Evolutionary conservation across 768 basidiomycete species (phyloP), one percentile per base, ranked within the genome.

Genomic region (Pleurotus citrinopileatus): DNA sequence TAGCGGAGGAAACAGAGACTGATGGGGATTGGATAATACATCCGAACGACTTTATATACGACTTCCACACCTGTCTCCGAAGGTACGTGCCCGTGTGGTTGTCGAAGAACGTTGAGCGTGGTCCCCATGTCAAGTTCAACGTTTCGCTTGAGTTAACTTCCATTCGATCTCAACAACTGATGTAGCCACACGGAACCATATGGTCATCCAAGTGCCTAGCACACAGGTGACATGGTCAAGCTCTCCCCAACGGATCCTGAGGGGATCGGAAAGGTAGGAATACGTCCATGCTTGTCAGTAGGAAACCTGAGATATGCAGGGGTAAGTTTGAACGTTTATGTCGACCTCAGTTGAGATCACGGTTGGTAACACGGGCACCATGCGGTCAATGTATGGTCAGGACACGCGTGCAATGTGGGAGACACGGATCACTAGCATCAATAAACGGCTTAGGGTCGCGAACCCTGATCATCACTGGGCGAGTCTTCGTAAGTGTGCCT

Each of bases 81-180:
- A 51, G 45, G n/a, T 20, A 22, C 13, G 8, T 28, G 34, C n/a
- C 48, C 48, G 48, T 51, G 23, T 51, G 48, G 34, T 20, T 13
- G 13, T 20, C 34, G 48, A 51, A 23, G 29, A 37, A 25, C 34
- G 29, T 51, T 37, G 34, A 51, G 37, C 48, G 48, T 25, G 28
- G 38, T 37, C 25, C 48, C 20, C 48, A 34, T 51, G 48, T 37
- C 34, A 20, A 36, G 20, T 4, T 7, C 34, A 29, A 38, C 34
- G 34, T 51, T 32, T 6, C 17, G 23, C 15, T 7, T 17, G 19
- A 51, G 0, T 13, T 2, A n/a, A 20, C 48, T 51, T 34, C 48
- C 48, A 51, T 51, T 51, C n/a, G 34, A 51, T 51, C 48, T 51
- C 48, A 25, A 51, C 29, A 51, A 51, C 3, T 51, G 48, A 34